These are phyloP conservation scores for Xylaria sp. DNA, from an alignment of 2,329 filamentous ascomycete genomes.

Conservation along the genomic window DNA sequence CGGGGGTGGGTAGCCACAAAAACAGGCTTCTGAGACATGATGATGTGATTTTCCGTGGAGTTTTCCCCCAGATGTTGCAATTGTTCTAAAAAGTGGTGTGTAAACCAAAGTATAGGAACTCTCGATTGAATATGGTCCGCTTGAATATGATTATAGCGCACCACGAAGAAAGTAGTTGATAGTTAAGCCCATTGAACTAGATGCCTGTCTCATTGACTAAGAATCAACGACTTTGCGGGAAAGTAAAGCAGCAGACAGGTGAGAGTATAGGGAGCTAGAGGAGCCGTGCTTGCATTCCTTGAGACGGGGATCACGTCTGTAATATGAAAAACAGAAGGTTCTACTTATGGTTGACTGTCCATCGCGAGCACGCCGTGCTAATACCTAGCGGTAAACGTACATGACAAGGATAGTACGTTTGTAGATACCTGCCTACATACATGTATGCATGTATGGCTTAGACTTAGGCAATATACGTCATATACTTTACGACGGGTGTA, in stretches of 20 bases:
- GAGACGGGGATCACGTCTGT: slow-evolving; percentile 17
- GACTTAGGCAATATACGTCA: slow-evolving; percentile 16
- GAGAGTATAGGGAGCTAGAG: slow-evolving; percentile 3
- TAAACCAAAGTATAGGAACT: neutral
- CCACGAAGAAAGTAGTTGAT: slow-evolving; percentile 42
- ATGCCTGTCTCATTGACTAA: slow-evolving; percentile 32
- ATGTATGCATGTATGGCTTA: neutral
- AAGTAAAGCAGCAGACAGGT: neutral
- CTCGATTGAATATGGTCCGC: no score
- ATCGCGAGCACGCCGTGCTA: no score
- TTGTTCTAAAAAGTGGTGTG: slow-evolving; percentile 17
- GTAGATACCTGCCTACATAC: slow-evolving; percentile 4
- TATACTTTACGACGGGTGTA: slow-evolving; percentile 7
- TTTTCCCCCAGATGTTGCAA: slow-evolving; percentile 31
- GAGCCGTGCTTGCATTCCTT: neutral
- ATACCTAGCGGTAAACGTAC: neutral
- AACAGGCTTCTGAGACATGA: slow-evolving; percentile 79
- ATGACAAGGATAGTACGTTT: neutral
- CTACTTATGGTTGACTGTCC: neutral
- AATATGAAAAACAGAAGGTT: slow-evolving; percentile 10
- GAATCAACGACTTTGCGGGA: neutral
- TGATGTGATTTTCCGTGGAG: slow-evolving; percentile 31
- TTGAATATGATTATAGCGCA: slow-evolving; percentile 32
- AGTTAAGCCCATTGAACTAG: slow-evolving; percentile 30
- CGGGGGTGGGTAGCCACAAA: slow-evolving; percentile 94